Conservation (phyloP, 306 rosid species). For the Senna siamea region DNA sequence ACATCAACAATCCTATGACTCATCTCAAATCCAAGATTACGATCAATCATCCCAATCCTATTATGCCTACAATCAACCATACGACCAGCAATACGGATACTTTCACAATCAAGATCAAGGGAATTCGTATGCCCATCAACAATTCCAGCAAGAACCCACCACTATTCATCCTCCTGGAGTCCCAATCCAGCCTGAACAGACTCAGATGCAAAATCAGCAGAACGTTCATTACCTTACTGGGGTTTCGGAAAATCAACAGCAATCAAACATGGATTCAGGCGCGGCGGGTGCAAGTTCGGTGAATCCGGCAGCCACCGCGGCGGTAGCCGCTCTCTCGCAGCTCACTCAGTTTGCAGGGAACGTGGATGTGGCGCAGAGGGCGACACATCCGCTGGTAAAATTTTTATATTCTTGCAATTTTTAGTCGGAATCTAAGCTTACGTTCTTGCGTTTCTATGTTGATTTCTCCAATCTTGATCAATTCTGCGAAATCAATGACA, state of each 20-base stretch:
- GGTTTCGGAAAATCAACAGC: background rate
- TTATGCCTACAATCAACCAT: constrained; percentile 38
- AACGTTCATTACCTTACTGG: background rate
- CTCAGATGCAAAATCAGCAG: constrained; percentile 21
- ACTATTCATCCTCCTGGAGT: constrained; percentile 58
- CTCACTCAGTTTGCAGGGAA: constrained; percentile 7
- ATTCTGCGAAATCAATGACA: too few species aligned
- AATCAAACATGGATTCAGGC: background rate
- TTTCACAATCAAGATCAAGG: constrained; percentile 7
- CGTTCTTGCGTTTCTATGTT: too few species aligned
- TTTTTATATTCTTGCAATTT: background rate
- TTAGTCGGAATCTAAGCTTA: too few species aligned
- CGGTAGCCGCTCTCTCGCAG: constrained; percentile 14
- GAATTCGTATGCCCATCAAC: constrained; percentile 17
- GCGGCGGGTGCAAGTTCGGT: background rate
- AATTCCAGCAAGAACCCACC: constrained; percentile 37
- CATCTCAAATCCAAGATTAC: constrained; percentile 50
- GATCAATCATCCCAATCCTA: constrained; percentile 48
- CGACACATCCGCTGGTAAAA: constrained; percentile 35
- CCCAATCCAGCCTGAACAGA: constrained; percentile 33
- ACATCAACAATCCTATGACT: constrained; percentile 32
- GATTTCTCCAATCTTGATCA: background rate
- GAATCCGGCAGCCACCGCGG: constrained; percentile 11
- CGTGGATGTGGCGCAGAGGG: background rate
- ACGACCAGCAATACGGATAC: constrained; percentile 40